A percentile compares a stretch with the other conserved stretches of the same genome.
Evolutionary conservation across 2,329 filamentous ascomycete genomes (phyloP).

Genomic region (Exophiala calicioides): DNA sequence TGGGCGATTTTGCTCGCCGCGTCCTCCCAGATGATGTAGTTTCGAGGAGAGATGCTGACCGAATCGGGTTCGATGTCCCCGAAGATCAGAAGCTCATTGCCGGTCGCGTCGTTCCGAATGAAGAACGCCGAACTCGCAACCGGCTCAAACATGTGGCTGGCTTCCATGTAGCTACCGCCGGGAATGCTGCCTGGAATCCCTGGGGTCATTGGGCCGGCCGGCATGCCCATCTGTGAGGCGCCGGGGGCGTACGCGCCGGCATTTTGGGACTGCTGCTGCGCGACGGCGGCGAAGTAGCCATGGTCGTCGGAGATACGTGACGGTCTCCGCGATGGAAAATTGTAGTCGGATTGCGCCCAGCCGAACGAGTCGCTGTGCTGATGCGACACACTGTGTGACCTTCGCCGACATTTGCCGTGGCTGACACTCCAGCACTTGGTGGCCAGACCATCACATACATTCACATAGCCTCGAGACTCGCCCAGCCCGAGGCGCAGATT

Average conservation of each 20-base stretch:
- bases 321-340: conserved; percentile 42
- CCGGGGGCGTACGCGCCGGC: conserved; percentile 8
- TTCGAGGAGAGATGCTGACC: conserved; percentile 77
- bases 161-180: conserved; percentile 19
- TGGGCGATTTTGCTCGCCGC: conserved; percentile 80
- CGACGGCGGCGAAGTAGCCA: conserved; percentile 30
- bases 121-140: conserved; percentile 89
- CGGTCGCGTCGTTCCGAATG: conserved; percentile 71
- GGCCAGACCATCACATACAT: conserved; percentile 84
- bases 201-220: conserved; percentile 23
- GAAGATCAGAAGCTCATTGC: conserved; percentile 84
- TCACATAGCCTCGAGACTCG: conserved; percentile 78
- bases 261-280: conserved; percentile 26
- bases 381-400: conserved; percentile 57
- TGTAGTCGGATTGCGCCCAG: conserved; percentile 49
- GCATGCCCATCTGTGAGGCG: conserved; percentile 11
- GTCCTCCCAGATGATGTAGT: conserved; percentile 79
- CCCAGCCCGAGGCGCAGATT: conserved; percentile 81
- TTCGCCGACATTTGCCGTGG: conserved; percentile 84
- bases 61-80: conserved; percentile 94
- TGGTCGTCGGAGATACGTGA: conserved; percentile 32
- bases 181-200: conserved; percentile 31
- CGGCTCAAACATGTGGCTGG: conserved; percentile 44
- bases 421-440: conserved; percentile 85
- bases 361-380: conserved; percentile 56